These are phyloP conservation scores for Scedosporium minutisporum DNA, from an alignment of 2,329 filamentous ascomycete species.

Conservation along the genomic window DNA sequence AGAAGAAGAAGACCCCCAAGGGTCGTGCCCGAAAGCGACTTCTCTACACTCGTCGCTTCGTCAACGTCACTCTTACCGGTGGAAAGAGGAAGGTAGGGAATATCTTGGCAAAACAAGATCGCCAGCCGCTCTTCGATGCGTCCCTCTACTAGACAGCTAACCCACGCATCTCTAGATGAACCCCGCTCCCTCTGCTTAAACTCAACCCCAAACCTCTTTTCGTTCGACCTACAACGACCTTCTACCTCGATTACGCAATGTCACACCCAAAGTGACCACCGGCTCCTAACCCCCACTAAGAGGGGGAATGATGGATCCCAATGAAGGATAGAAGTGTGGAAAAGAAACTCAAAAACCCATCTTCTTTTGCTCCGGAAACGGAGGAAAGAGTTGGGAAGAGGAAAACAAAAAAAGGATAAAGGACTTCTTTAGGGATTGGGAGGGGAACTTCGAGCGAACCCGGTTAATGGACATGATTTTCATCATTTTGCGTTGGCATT, in stretches of 20 bases:
- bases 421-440: background rate
- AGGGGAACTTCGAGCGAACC: background rate
- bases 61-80: conserved; percentile 94
- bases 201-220: conserved; percentile 7
- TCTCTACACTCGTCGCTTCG: conserved; percentile 93
- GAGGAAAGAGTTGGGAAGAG: background rate
- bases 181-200: conserved; percentile 30
- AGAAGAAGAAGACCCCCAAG: conserved; percentile 97
- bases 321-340: background rate
- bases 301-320: background rate
- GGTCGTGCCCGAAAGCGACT: conserved; percentile 96
- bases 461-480: conserved; percentile 1
- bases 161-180: conserved; percentile 25
- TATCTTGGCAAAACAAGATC: too few relatives aligned
- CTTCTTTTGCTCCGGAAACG: background rate
- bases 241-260: background rate
- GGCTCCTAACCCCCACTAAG: background rate
- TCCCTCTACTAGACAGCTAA: conserved; percentile 4
- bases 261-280: background rate
- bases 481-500: conserved; percentile 1
- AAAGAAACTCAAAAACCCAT: background rate
- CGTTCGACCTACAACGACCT: background rate
- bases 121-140: background rate
- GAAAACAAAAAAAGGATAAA: background rate
- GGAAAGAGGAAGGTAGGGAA: conserved; percentile 85